Conservation (phyloP, 257 asterid genomes). For the Scutellaria galericulata region DNA sequence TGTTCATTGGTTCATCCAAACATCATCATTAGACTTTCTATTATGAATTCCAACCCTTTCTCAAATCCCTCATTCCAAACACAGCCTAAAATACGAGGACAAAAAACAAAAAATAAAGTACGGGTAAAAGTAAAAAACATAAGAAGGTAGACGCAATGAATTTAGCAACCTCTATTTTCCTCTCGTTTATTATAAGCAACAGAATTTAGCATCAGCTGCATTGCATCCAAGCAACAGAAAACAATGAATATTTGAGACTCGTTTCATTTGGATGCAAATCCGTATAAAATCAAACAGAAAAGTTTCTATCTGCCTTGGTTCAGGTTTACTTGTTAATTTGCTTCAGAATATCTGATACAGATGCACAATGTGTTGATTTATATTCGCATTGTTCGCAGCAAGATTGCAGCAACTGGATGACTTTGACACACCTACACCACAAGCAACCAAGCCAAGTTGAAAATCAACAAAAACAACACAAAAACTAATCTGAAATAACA, state of each 20-base stretch:
- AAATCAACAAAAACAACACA: neutral
- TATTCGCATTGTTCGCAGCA: conserved; percentile 90
- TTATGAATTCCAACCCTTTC: no score
- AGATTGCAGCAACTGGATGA: conserved; percentile 67
- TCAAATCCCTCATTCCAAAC: no score
- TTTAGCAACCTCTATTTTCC: no score
- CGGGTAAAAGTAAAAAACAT: no score
- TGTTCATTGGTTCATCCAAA: no score
- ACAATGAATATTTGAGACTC: neutral
- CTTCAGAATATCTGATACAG: conserved; percentile 76
- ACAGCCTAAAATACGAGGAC: no score
- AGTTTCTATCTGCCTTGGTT: neutral
- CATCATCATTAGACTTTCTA: no score
- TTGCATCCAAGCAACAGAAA: neutral
- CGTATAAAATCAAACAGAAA: neutral
- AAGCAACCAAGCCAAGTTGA: conserved; percentile 11
- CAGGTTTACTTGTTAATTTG: conserved; percentile 63
- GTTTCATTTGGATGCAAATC: no score
- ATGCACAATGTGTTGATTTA: conserved; percentile 94
- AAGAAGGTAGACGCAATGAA: neutral
- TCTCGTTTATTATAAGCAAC: neutral
- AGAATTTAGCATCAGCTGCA: neutral
- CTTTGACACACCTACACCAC: conserved; percentile 75
- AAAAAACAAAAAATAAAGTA: no score
- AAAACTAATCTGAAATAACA: neutral